Conservation (phyloP, 192 early-diverging fungal genomes). For the Bifiguratus adelaidae region DNA sequence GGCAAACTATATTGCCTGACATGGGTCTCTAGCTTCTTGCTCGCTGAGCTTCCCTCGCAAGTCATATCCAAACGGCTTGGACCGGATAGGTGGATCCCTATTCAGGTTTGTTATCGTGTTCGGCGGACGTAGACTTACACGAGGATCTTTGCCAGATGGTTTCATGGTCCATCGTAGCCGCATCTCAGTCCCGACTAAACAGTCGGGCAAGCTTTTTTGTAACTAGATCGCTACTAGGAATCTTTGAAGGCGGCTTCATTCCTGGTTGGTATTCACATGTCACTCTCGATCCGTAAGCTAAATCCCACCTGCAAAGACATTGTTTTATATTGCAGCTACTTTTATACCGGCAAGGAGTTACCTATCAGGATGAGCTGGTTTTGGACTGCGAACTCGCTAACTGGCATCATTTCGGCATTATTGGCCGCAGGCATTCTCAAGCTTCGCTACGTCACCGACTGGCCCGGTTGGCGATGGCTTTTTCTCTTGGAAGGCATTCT, state of each 20-base stretch:
- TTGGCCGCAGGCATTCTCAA: conserved; percentile 44
- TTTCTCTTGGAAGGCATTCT: conserved; percentile 51
- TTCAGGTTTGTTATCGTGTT: conserved; percentile 20
- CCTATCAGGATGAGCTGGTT: conserved; percentile 36
- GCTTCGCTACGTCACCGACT: conserved; percentile 34
- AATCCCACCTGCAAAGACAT: conserved; percentile 32
- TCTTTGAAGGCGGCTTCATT: conserved; percentile 45
- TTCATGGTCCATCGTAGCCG: no score
- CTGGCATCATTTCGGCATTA: conserved; percentile 39
- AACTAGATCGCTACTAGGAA: conserved; percentile 33
- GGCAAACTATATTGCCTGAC: no score
- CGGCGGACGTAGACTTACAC: no score
- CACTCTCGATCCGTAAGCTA: no score
- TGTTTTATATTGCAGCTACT: conserved; percentile 37
- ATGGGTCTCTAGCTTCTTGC: no score
- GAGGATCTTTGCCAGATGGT: no score
- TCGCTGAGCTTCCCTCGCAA: conserved; percentile 38
- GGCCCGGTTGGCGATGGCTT: conserved; percentile 58
- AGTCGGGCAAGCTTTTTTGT: conserved; percentile 26
- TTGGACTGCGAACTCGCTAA: conserved; percentile 36
- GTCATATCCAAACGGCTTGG: conserved; percentile 35
- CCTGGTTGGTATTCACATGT: no score
- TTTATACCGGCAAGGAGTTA: conserved; percentile 37
- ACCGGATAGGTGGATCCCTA: conserved; percentile 41
- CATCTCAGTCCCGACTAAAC: conserved; percentile 17